Base-by-base conservation (phyloP, 2,329 filamentous ascomycete species). In the Talaromyces sp. region DNA sequence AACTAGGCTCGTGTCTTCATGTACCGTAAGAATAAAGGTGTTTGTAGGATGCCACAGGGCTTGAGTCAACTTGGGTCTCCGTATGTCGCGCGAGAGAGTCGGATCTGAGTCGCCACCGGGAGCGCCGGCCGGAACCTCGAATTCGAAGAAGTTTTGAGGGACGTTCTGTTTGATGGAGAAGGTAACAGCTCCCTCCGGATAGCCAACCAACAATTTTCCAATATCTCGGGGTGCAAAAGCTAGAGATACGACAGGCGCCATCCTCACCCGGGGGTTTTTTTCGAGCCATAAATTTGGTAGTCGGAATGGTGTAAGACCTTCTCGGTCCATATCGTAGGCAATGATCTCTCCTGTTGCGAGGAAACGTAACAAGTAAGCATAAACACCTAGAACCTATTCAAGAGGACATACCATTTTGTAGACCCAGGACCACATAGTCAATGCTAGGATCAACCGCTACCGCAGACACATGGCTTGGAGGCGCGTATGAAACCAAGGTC, bases 121-220 rank as follows among this genome's bases (percentile, higher is more conserved):
- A 3, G 94, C 93, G 17, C 93, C 92, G 11, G 86, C 83, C 0
- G 92, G 91, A 3, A 98, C 77, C 65, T 90, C 84, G 76, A 98
- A 98, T 69, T 93, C 85, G 71, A 96, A 93, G 78, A 88, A 96
- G 68, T 90, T 89, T 56, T 88, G 81, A 0, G 92, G 84, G 66
- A 89, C 85, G 73, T 93, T 93, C 75, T 96, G 90, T 80, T 99
- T 98, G 83, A 99, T 96, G 2, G 92, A 96, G 78, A 96, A 99
- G 67, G 95, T 86, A 56, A 92, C 92, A 6, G 91, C 93, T 15
- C 95, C 95, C 69, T 94, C 87, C 0, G 87, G 87, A 76, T 98
- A 99, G n/a, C 90, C 93, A 65, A 99, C 90, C 65, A 99, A 80
- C 31, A 99, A 83, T 72, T 92, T 93, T 4, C 95, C 95, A 69